These are phyloP conservation scores for Aureobasidium sp. DNA, from an alignment of 2,329 filamentous ascomycete species.

Conservation along the genomic window DNA sequence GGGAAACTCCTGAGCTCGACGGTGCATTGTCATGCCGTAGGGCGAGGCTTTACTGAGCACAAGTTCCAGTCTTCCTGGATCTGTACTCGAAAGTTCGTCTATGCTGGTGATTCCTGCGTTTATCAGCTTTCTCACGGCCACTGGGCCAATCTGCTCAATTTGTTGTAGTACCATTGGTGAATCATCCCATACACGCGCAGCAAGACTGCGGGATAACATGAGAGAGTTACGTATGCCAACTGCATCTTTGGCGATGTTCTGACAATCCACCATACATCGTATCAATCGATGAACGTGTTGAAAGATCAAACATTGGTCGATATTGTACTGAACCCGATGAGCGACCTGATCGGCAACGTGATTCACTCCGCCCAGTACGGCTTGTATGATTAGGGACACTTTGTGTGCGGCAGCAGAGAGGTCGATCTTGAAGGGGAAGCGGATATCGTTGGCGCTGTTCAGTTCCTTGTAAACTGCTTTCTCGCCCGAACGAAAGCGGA, in stretches of 20 bases:
- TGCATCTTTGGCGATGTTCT: constrained; percentile 54
- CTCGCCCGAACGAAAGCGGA: constrained; percentile 63
- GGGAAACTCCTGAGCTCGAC: constrained; percentile 62
- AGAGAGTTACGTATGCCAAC: constrained; percentile 59
- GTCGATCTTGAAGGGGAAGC: constrained; percentile 61
- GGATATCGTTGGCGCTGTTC: constrained; percentile 60
- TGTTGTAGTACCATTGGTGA: constrained; percentile 75
- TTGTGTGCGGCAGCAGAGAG: constrained; percentile 63
- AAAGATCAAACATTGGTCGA: constrained; percentile 57
- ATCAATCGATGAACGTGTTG: constrained; percentile 61
- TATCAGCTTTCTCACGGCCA: constrained; percentile 64
- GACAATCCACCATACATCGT: constrained; percentile 69
- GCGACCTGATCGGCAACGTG: constrained; percentile 50
- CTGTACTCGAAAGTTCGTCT: constrained; percentile 56
- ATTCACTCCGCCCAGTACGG: constrained; percentile 59
- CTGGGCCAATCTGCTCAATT: constrained; percentile 67
- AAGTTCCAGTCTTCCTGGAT: constrained; percentile 66
- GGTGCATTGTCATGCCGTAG: constrained; percentile 63
- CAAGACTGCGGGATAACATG: constrained; percentile 68
- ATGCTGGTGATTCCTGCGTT: constrained; percentile 63
- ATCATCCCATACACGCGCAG: constrained; percentile 72
- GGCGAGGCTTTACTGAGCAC: constrained; percentile 72
- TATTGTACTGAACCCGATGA: constrained; percentile 47
- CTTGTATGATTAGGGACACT: constrained; percentile 67
- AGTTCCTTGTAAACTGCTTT: constrained; percentile 61